phyloP scores from a whole-genome alignment of 306 rosid genomes.

The Prunus mongolica region DNA sequence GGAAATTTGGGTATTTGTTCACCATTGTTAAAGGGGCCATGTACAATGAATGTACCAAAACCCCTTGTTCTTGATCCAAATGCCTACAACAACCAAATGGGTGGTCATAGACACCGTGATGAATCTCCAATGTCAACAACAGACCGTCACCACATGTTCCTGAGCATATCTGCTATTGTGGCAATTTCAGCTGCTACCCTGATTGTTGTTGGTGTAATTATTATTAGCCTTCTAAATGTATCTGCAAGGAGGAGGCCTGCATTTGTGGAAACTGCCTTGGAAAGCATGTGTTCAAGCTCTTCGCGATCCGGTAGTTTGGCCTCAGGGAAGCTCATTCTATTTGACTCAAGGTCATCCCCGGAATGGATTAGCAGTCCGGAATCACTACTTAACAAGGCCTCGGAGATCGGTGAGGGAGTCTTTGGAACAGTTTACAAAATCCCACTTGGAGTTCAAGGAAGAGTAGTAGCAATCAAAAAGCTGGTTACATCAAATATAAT shows the following conservation, averaged over 20 bases:
- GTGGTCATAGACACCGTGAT: constrained; percentile 26
- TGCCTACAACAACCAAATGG: constrained; percentile 54
- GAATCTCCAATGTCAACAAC: constrained; percentile 25
- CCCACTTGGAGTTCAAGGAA: constrained; percentile 57
- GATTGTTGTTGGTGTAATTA: constrained; percentile 65
- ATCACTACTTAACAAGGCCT: constrained; percentile 66
- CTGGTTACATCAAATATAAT: constrained; percentile 59
- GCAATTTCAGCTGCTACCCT: constrained; percentile 73
- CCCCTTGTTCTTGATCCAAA: constrained; percentile 91
- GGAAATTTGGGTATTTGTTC: constrained; percentile 91
- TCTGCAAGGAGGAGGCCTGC: constrained; percentile 66
- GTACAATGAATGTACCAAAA: constrained; percentile 78
- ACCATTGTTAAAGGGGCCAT: constrained; percentile 83
- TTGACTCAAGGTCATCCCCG: constrained; percentile 45
- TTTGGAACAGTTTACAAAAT: constrained; percentile 89
- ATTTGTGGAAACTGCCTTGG: constrained; percentile 75
- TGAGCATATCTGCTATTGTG: constrained; percentile 74
- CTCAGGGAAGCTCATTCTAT: constrained; percentile 71
- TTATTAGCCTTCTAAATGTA: constrained; percentile 60
- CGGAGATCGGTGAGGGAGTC: constrained; percentile 80
- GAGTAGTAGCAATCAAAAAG: constrained; percentile 68
- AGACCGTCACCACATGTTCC: constrained; percentile 52
- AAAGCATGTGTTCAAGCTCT: constrained; percentile 87
- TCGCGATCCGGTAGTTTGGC: constrained; percentile 57
- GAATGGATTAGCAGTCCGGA: constrained; percentile 51